Evolutionary conservation across 305 asterid genomes (phyloP).

Genomic region (Fraxinus sp.): DNA sequence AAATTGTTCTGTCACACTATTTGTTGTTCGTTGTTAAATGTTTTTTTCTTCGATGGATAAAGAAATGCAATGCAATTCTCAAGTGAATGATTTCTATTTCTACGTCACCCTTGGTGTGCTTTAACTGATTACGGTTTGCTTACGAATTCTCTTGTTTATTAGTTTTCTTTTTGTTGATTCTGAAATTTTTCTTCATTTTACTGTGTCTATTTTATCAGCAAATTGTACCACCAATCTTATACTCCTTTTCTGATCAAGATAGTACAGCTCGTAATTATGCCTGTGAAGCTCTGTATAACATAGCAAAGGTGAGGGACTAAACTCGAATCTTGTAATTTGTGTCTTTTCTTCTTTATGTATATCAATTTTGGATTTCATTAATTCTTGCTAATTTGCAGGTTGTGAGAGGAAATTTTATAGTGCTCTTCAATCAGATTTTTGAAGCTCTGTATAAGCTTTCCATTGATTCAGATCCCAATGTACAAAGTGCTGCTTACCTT

Average conservation of each 20-base stretch:
- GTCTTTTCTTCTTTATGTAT: neutral
- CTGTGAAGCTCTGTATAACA: conserved; percentile 97
- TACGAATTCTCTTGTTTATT: conserved; percentile 10
- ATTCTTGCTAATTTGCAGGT: conserved; percentile 57
- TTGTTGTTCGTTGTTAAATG: neutral
- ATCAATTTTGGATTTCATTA: conserved; percentile 21
- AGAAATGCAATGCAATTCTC: neutral
- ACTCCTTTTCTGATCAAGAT: conserved; percentile 91
- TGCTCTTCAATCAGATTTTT: conserved; percentile 92
- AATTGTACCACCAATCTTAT: conserved; percentile 93
- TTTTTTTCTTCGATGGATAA: neutral
- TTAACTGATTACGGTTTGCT: conserved; percentile 2
- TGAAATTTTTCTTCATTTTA: conserved; percentile 27
- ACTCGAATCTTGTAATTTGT: conserved; percentile 3
- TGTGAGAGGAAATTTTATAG: conserved; percentile 93
- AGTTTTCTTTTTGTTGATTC: conserved; percentile 19
- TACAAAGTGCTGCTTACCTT: conserved; percentile 99
- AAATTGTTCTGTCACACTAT: neutral
- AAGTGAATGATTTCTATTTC: neutral
- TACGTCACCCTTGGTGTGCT: neutral
- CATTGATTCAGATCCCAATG: conserved; percentile 93
- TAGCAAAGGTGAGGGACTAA: conserved; percentile 72
- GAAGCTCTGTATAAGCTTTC: conserved; percentile 95
- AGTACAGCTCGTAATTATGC: conserved; percentile 98
- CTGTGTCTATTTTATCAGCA: conserved; percentile 50